Evolutionary conservation across 129 eudicot species (phyloP).

Genomic region (Daucus carota): DNA sequence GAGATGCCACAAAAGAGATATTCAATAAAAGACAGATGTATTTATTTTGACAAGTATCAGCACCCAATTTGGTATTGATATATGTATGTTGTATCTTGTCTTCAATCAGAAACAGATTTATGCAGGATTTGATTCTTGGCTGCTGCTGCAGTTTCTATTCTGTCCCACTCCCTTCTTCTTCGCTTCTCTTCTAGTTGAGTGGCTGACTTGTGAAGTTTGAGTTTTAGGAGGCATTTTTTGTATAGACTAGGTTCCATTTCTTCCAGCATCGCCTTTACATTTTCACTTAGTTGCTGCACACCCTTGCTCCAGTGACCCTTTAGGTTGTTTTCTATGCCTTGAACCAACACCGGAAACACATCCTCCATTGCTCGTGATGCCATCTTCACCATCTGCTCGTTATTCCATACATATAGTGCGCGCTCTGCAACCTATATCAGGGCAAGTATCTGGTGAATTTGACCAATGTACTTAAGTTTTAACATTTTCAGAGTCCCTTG

Average conservation of each 20-base stretch:
- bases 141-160: slow-evolving; percentile 39
- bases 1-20: neutral
- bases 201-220: slow-evolving; percentile 19
- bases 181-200: slow-evolving; percentile 26
- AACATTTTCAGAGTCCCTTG: neutral
- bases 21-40: too few relatives aligned
- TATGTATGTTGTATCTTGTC: neutral
- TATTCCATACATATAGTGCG: slow-evolving; percentile 66
- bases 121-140: slow-evolving; percentile 17
- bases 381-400: slow-evolving; percentile 55
- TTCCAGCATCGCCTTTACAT: slow-evolving; percentile 51
- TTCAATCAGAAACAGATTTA: neutral
- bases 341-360: slow-evolving; percentile 54
- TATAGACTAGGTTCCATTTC: slow-evolving; percentile 50
- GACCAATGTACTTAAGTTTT: too few relatives aligned
- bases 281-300: slow-evolving; percentile 51
- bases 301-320: slow-evolving; percentile 52
- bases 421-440: slow-evolving; percentile 60
- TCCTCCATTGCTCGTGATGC: slow-evolving; percentile 45
- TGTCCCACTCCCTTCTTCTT: slow-evolving; percentile 44
- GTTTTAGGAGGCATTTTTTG: slow-evolving; percentile 35
- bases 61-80: neutral
- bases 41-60: neutral
- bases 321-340: slow-evolving; percentile 60
- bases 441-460: too few relatives aligned